phyloP scores from a whole-genome alignment of 768 basidiomycete species.

The Agaricus sinodeliciosus region DNA sequence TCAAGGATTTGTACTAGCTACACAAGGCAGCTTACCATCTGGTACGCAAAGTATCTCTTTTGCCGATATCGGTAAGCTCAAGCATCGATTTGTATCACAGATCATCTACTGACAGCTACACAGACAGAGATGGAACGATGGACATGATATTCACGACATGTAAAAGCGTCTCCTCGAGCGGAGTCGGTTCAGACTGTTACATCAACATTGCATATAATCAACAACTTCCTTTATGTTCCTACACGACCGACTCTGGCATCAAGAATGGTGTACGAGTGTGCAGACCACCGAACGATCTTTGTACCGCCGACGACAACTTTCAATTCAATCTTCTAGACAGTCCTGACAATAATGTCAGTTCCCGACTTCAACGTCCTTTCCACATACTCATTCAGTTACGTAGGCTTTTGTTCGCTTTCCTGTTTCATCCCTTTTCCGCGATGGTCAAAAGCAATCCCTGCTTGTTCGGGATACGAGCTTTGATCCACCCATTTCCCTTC shows the following conservation, averaged over 20 bases:
- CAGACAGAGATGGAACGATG: slow-evolving; percentile 93
- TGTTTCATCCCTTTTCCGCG: slow-evolving; percentile 51
- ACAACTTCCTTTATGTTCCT: slow-evolving; percentile 77
- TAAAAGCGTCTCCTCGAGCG: slow-evolving; percentile 50
- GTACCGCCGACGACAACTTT: slow-evolving; percentile 75
- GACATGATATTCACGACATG: slow-evolving; percentile 93
- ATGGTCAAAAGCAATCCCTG: slow-evolving; percentile 37
- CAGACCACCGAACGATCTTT: slow-evolving; percentile 74
- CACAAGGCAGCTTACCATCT: slow-evolving; percentile 60
- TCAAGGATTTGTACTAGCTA: slow-evolving; percentile 64
- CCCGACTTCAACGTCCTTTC: neutral
- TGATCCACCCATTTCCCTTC: slow-evolving; percentile 62
- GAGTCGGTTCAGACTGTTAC: slow-evolving; percentile 68
- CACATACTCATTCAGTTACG: neutral
- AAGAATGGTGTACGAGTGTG: slow-evolving; percentile 54
- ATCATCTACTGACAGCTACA: neutral
- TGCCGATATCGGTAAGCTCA: slow-evolving; percentile 74
- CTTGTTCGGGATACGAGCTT: slow-evolving; percentile 65
- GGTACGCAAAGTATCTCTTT: slow-evolving; percentile 80
- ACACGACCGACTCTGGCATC: slow-evolving; percentile 40
- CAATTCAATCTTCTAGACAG: slow-evolving; percentile 58
- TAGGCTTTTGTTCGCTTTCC: slow-evolving; percentile 67
- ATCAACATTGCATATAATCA: slow-evolving; percentile 93
- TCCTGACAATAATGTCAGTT: slow-evolving; percentile 43
- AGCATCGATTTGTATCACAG: neutral